These are phyloP conservation scores for Climacium dendroides DNA, from an alignment of 225 moss, liverwort and hornwort species.

Conservation along the genomic window DNA sequence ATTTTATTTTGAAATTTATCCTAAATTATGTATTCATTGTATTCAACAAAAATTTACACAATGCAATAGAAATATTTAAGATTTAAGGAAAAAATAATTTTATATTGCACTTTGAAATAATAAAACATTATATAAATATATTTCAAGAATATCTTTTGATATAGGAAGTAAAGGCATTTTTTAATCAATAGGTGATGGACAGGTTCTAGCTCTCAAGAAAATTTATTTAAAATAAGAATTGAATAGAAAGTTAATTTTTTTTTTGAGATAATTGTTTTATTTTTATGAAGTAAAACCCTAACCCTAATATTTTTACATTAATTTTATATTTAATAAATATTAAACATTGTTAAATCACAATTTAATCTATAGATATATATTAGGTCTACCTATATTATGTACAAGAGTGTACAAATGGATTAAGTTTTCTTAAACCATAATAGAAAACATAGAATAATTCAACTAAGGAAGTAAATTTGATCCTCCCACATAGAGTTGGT, in stretches of 20 bases:
- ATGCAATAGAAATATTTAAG: not conserved
- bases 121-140: accelerated
- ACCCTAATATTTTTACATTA: not conserved
- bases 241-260: not conserved
- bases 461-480: not conserved
- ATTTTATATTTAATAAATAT: too few species aligned
- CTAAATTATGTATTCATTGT: too few species aligned
- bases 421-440: not conserved
- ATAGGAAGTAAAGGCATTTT: accelerated
- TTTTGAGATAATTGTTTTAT: too few species aligned
- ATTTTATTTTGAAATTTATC: too few species aligned
- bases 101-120: not conserved
- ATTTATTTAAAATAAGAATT: too few species aligned
- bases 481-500: accelerated
- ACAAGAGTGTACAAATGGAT: not conserved
- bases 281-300: not conserved
- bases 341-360: not conserved
- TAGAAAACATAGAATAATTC: accelerated
- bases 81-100: not conserved
- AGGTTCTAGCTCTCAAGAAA: too few species aligned
- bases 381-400: too few species aligned
- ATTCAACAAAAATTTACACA: not conserved
- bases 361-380: not conserved
- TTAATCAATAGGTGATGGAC: not conserved
- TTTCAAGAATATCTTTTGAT: not conserved